phyloP scores from a whole-genome alignment of 495 filamentous ascomycete genomes.

The Aspergillus funiculosus region DNA sequence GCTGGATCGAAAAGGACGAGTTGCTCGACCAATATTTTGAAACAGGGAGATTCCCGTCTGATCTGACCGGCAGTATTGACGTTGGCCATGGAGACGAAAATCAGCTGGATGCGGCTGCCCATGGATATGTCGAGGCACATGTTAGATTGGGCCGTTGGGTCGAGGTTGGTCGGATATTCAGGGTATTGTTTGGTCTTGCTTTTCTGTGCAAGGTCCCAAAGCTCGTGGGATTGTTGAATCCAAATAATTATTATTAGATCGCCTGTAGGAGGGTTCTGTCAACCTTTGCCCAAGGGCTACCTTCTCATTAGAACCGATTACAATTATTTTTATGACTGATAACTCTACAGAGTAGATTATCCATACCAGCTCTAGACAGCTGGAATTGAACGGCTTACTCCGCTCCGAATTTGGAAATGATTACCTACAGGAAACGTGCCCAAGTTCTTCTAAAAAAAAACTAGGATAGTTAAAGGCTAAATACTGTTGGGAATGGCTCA shows the following conservation, averaged over 20 bases:
- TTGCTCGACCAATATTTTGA: constrained; percentile 53
- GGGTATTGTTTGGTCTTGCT: constrained; percentile 34
- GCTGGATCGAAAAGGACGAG: constrained; percentile 61
- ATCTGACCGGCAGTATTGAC: constrained; percentile 44
- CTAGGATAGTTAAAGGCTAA: too few species aligned
- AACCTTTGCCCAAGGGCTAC: background rate
- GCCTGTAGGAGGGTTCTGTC: background rate
- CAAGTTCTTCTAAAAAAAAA: too few species aligned
- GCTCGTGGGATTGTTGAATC: constrained; percentile 11
- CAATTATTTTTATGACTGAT: constrained; percentile 13
- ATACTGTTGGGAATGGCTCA: too few species aligned
- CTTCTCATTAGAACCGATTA: background rate
- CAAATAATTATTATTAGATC: background rate
- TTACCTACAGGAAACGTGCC: too few species aligned
- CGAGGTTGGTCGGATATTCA: constrained; percentile 54
- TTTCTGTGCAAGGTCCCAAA: constrained; percentile 28
- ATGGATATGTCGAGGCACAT: constrained; percentile 55
- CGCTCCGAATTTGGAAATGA: background rate
- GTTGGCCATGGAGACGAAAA: constrained; percentile 27
- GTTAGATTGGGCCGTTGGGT: constrained; percentile 47
- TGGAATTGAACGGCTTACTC: constrained; percentile 4
- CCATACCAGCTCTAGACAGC: constrained; percentile 1
- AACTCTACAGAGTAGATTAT: constrained; percentile 6
- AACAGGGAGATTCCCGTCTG: constrained; percentile 57
- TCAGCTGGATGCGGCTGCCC: constrained; percentile 30